Percentiles rank a stretch among this genome's conserved stretches.
These are phyloP conservation scores for Amphichorda felina DNA, from an alignment of 2,329 filamentous ascomycete species.

Conservation along the genomic window DNA sequence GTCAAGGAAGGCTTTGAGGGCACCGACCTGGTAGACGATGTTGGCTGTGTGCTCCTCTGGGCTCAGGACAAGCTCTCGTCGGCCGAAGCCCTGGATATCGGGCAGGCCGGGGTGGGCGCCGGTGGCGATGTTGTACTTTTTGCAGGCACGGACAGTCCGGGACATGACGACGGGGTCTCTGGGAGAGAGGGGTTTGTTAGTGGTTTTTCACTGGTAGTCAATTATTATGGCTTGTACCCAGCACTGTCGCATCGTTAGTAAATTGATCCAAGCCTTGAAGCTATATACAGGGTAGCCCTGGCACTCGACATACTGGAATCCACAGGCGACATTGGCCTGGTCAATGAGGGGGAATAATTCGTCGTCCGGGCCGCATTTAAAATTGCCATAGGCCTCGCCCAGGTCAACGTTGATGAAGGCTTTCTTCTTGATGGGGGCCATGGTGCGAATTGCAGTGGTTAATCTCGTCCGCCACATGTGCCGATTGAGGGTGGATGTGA, in stretches of 20 bases:
- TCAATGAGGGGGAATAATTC: slow-evolving; percentile 50
- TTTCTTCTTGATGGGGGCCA: too few relatives aligned
- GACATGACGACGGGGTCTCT: not conserved
- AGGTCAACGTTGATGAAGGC: too few relatives aligned
- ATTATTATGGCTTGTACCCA: slow-evolving; percentile 42
- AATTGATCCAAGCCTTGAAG: slow-evolving; percentile 55
- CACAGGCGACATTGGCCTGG: slow-evolving; percentile 51
- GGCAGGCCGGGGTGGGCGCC: slow-evolving; percentile 54
- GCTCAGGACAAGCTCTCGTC: slow-evolving; percentile 47
- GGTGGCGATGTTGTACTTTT: slow-evolving; percentile 40
- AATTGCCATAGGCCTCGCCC: too few relatives aligned
- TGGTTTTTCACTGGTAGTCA: slow-evolving; percentile 35
- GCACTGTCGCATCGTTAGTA: slow-evolving; percentile 43
- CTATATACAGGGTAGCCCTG: too few relatives aligned
- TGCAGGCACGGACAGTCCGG: not conserved
- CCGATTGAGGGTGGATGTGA: too few relatives aligned
- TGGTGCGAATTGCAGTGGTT: too few relatives aligned
- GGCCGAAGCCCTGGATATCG: slow-evolving; percentile 54
- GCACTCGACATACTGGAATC: slow-evolving; percentile 49
- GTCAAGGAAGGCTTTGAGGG: slow-evolving; percentile 46
- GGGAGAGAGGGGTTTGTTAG: not conserved
- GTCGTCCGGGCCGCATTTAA: slow-evolving; percentile 36
- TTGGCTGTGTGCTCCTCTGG: slow-evolving; percentile 45
- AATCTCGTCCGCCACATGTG: too few relatives aligned
- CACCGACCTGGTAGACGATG: slow-evolving; percentile 51